phyloP scores from a whole-genome alignment of 1,284 basidiomycete genomes.

The Cerioporus squamosus region DNA sequence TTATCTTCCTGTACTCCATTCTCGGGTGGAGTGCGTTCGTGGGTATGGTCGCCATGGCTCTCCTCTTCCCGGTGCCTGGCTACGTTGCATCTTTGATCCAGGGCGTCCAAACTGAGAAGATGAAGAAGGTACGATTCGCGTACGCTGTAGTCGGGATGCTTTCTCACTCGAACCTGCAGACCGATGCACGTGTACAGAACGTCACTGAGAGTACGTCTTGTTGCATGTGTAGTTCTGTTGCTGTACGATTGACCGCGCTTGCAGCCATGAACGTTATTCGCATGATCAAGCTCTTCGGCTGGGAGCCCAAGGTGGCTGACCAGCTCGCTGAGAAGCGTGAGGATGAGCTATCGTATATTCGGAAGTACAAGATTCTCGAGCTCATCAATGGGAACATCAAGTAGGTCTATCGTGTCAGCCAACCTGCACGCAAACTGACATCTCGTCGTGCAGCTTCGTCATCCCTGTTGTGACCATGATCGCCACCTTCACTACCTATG shows the following conservation, averaged over 20 bases:
- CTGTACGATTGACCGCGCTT: background rate
- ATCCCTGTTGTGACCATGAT: slow-evolving; percentile 74
- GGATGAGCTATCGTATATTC: slow-evolving; percentile 54
- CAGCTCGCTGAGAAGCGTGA: slow-evolving; percentile 51
- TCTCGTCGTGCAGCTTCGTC: slow-evolving; percentile 42
- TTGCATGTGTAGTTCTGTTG: background rate
- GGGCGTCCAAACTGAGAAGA: slow-evolving; percentile 23
- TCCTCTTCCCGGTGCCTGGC: slow-evolving; percentile 55
- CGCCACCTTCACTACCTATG: slow-evolving; percentile 69
- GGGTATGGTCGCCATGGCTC: slow-evolving; percentile 54
- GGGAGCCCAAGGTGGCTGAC: slow-evolving; percentile 51
- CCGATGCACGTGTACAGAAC: slow-evolving; percentile 51
- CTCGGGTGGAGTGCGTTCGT: slow-evolving; percentile 57
- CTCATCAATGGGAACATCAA: slow-evolving; percentile 41
- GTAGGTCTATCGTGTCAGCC: slow-evolving; percentile 25
- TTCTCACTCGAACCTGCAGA: slow-evolving; percentile 29
- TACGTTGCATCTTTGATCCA: slow-evolving; percentile 37
- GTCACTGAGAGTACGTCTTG: slow-evolving; percentile 48
- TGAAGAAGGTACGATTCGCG: slow-evolving; percentile 31
- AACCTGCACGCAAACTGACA: slow-evolving; percentile 23
- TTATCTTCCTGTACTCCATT: slow-evolving; percentile 49
- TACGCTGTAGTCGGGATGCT: slow-evolving; percentile 27
- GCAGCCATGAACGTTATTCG: slow-evolving; percentile 43
- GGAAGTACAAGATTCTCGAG: slow-evolving; percentile 45
- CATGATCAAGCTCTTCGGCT: slow-evolving; percentile 66